Evolutionary conservation across 2,329 filamentous ascomycete genomes (phyloP).

Genomic region (Thyridium curvatum): DNA sequence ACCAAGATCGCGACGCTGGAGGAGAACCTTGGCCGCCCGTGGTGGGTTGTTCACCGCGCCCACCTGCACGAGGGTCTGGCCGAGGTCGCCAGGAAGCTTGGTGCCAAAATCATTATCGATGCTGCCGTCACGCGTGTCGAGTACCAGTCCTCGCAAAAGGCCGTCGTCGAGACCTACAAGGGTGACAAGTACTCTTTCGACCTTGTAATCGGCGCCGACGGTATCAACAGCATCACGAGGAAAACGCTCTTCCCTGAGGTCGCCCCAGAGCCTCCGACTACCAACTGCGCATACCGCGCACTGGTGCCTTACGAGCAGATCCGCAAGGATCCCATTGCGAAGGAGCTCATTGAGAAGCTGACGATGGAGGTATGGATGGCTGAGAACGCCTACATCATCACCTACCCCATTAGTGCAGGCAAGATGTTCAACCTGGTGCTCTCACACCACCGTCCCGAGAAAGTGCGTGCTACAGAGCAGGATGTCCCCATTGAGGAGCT

Average conservation of each 20-base stretch:
- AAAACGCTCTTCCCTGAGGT: constrained; percentile 32
- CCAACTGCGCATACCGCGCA: constrained; percentile 37
- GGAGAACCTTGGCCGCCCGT: constrained; percentile 23
- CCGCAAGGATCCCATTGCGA: constrained; percentile 30
- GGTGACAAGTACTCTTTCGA: constrained; percentile 22
- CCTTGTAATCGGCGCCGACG: constrained; percentile 33
- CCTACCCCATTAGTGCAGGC: constrained; percentile 36
- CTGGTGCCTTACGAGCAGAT: constrained; percentile 35
- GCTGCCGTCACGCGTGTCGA: constrained; percentile 26
- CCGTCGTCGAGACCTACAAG: constrained; percentile 20
- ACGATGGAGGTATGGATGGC: constrained; percentile 41
- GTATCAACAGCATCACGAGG: constrained; percentile 30
- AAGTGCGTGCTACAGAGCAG: constrained; percentile 24
- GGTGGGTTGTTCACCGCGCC: constrained; percentile 40
- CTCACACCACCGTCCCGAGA: constrained; percentile 27
- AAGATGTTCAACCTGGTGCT: constrained; percentile 39
- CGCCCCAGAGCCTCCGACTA: constrained; percentile 27
- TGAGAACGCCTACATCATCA: constrained; percentile 32
- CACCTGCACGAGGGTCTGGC: constrained; percentile 37
- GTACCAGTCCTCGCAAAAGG: constrained; percentile 15
- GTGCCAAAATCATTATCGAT: constrained; percentile 27
- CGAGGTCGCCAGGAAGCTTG: constrained; percentile 27
- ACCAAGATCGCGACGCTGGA: constrained; percentile 25
- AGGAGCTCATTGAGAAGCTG: constrained; percentile 25
- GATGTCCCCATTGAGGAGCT: constrained; percentile 35